Evolutionary conservation across 2,329 filamentous ascomycete species (phyloP).

Genomic region (Aspergillus vadensis): DNA sequence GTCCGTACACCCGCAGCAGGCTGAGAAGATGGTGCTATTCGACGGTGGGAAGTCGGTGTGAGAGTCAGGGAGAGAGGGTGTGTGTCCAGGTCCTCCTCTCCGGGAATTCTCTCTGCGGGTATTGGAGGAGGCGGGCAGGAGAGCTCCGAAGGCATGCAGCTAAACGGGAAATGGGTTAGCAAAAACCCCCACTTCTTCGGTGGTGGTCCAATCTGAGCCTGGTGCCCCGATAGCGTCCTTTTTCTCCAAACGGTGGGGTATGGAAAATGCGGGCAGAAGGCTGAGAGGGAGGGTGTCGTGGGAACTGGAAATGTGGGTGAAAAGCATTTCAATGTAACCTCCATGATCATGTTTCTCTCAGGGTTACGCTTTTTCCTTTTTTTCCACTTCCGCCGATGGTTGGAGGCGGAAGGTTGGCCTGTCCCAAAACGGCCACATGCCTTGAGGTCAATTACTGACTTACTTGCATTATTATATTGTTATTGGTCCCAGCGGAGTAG

Average conservation of each 20-base stretch:
- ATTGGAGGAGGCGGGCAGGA: constrained; percentile 8
- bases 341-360: not conserved
- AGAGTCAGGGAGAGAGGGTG: not conserved
- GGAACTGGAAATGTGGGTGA: not conserved
- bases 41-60: constrained; percentile 7
- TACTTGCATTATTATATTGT: not conserved
- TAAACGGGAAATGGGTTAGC: constrained; percentile 5
- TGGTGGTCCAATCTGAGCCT: not conserved
- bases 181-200: not conserved
- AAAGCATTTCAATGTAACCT: not conserved
- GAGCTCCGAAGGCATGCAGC: constrained; percentile 10
- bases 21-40: not conserved
- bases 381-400: not conserved
- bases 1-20: not conserved
- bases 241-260: constrained; percentile 3
- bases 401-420: not conserved
- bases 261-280: not conserved
- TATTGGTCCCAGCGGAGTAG: not conserved
- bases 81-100: not conserved
- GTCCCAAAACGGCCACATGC: not conserved
- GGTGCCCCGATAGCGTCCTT: not conserved
- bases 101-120: not conserved
- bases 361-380: not conserved
- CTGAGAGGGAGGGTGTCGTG: not conserved
- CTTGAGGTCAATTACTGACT: not conserved